phyloP scores from a whole-genome alignment of 2,329 filamentous ascomycete genomes.

The Coniochaeta prunicola region DNA sequence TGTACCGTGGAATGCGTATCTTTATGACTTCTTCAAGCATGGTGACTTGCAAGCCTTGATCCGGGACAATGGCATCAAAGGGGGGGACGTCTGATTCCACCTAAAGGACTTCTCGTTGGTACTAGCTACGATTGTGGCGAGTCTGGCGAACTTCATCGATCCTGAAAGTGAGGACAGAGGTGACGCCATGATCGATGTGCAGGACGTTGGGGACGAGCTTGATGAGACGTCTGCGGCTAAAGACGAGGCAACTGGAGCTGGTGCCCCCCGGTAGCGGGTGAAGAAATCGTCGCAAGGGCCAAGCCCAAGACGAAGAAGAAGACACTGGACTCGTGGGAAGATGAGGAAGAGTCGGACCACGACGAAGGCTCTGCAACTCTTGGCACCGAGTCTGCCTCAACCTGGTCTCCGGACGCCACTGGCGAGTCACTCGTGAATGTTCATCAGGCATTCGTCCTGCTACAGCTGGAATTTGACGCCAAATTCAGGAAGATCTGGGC shows the following conservation, averaged over 20 bases:
- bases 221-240: background rate
- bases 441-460: slow-evolving; percentile 47
- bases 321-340: slow-evolving; percentile 39
- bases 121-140: slow-evolving; percentile 65
- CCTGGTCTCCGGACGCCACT: slow-evolving; percentile 21
- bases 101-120: slow-evolving; percentile 54
- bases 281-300: background rate
- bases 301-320: slow-evolving; percentile 19
- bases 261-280: slow-evolving; percentile 9
- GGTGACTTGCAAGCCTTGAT: slow-evolving; percentile 55
- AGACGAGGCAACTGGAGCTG: slow-evolving; percentile 4
- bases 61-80: slow-evolving; percentile 57
- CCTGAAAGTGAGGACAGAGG: slow-evolving; percentile 26
- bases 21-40: slow-evolving; percentile 73
- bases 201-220: background rate
- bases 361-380: slow-evolving; percentile 12
- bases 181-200: slow-evolving; percentile 23
- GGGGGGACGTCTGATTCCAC: slow-evolving; percentile 63
- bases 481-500: slow-evolving; percentile 59
- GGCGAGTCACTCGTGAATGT: slow-evolving; percentile 46
- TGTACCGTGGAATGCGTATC: slow-evolving; percentile 55
- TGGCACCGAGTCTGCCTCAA: background rate
- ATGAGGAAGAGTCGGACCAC: slow-evolving; percentile 21
- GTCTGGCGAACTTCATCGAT: slow-evolving; percentile 49
- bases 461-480: slow-evolving; percentile 53